Base-by-base conservation (phyloP, 1,284 basidiomycete species). In the Salmacisia buchloeana region DNA sequence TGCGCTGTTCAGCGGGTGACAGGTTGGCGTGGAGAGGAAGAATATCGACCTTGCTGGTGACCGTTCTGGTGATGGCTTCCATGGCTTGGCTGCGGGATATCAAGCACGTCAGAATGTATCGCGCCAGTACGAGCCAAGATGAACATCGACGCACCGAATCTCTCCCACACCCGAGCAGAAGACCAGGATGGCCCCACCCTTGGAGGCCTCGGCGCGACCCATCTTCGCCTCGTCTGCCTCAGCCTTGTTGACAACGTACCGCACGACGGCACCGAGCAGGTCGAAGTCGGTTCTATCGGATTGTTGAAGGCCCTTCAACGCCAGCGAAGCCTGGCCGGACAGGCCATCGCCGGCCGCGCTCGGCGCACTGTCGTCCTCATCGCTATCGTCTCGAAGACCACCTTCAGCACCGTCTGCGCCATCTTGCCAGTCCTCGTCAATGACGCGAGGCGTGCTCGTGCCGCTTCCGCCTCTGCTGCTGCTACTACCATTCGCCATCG, bases 1-100 rank as follows among this genome's bases (percentile, higher is more conserved):
- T 82, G 10, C 87, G 86, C 80, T 97, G 94, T 74, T 96, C 93
- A 18, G 88, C 86, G 46, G 84, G 88, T 0, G 91, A 88, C 13
- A 96, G 82, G 78, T 96, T 96, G 12, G 93, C 91, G 75, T 97
- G 94, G 1, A 97, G 85, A 0, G 93, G 90, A 43, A 93, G 83
- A 57, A 92, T 85, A 52, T 87, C 85, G 6, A 86, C 84, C 23
- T 83, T 76, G 21, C 73, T 79, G 25, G 81, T 81, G 18, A 80
- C 68, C 18, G 63, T 58, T 18, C 68, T 71, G 9, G 84, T 83
- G 27, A 94, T 83, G 13, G 85, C 84, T 25, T 88, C 86, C 41
- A 93, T 87, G 66, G 90, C 91, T 69, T 89, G 87, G 18, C 58
- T 33, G 25, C 15, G 12, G 34, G 25, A 35, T n/a, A n/a, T 6